Evolutionary conservation across 768 basidiomycete species (phyloP).

Genomic region (Tricholoma hemisulphureum): DNA sequence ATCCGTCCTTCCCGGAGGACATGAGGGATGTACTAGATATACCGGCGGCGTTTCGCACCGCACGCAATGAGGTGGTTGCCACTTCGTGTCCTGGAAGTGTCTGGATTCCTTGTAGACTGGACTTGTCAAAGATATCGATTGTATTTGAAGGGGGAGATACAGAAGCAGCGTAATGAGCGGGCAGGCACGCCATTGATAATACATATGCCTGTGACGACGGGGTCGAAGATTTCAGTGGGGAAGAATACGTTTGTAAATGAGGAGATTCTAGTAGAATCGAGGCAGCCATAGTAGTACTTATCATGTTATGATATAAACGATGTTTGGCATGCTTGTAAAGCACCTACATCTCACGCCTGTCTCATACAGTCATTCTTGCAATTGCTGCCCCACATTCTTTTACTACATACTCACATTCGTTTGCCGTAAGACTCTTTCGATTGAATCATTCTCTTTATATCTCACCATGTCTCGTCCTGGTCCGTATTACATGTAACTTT

Average conservation of each 20-base stretch:
- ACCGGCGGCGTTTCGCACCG: conserved; percentile 42
- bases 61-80: conserved; percentile 56
- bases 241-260: conserved; percentile 17
- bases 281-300: conserved; percentile 11
- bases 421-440: not conserved
- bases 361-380: no score
- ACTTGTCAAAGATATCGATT: conserved; percentile 67
- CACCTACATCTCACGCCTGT: no score
- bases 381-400: not conserved
- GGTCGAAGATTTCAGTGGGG: conserved; percentile 26
- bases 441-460: not conserved
- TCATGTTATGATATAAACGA: not conserved
- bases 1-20: conserved; percentile 70
- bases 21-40: conserved; percentile 46
- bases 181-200: conserved; percentile 51
- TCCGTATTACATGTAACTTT: conserved; percentile 1
- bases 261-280: conserved; percentile 31
- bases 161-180: conserved; percentile 55
- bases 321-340: no score
- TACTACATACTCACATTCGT: not conserved
- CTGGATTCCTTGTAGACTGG: conserved; percentile 44
- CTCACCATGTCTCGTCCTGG: conserved; percentile 7
- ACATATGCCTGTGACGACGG: conserved; percentile 55
- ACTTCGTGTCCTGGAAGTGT: conserved; percentile 56
- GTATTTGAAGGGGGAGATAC: conserved; percentile 62